Conservation (phyloP, 441 rosid species). For the Croton laevigatus region DNA sequence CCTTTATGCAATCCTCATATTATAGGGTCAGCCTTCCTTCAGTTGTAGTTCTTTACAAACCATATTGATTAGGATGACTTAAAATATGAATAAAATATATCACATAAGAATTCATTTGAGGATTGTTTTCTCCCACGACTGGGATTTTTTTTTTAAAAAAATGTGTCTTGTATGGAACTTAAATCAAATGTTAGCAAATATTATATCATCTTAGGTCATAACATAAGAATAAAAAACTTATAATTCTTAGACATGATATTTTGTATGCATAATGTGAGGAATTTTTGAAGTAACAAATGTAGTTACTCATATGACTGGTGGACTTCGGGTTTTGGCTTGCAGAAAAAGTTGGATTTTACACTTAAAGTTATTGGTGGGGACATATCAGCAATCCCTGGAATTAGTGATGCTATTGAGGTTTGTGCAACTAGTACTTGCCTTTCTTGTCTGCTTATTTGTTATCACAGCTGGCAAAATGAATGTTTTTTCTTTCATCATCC, state of each 20-base stretch:
- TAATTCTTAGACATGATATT: background rate
- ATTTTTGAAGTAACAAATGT: conserved; percentile 2
- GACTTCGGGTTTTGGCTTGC: conserved; percentile 24
- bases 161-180: too few relatives aligned
- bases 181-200: too few relatives aligned
- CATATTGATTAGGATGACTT: too few relatives aligned
- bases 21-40: too few relatives aligned
- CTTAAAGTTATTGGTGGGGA: conserved; percentile 89
- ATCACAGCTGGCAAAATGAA: background rate
- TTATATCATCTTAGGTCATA: too few relatives aligned
- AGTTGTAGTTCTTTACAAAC: too few relatives aligned
- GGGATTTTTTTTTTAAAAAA: too few relatives aligned
- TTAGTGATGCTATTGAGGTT: conserved; percentile 86
- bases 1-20: too few relatives aligned
- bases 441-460: background rate
- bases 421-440: conserved; percentile 20
- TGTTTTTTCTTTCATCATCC: background rate
- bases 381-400: conserved; percentile 79
- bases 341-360: conserved; percentile 83
- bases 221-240: background rate
- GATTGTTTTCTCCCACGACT: too few relatives aligned
- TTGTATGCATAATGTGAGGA: background rate
- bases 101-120: too few relatives aligned
- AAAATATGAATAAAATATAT: too few relatives aligned
- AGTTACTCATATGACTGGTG: background rate